phyloP scores from a whole-genome alignment of 2,329 filamentous ascomycete genomes.

The Xylaria sp. region DNA sequence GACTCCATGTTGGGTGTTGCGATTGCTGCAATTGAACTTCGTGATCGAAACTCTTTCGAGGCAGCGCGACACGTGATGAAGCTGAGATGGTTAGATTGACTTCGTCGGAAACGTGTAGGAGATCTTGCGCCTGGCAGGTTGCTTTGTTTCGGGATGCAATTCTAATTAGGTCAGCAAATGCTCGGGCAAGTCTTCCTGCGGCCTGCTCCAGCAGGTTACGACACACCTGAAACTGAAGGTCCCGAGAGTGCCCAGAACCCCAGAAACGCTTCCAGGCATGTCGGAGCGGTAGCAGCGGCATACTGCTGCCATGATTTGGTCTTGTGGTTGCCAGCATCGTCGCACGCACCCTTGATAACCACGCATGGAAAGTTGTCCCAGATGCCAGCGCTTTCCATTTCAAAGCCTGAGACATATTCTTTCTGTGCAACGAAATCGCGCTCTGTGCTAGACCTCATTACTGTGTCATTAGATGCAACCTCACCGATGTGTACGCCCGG shows the following conservation, averaged over 20 bases:
- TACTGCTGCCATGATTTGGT: constrained; percentile 9
- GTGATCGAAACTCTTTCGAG: too few relatives aligned
- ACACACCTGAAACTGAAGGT: not conserved
- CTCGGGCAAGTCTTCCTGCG: not conserved
- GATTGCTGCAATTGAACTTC: too few relatives aligned
- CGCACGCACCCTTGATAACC: not conserved
- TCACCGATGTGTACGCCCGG: not conserved
- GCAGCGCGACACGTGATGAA: too few relatives aligned
- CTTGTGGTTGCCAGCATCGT: constrained; percentile 3
- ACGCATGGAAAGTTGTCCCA: constrained; percentile 4
- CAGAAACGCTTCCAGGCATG: not conserved
- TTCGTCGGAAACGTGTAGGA: too few relatives aligned
- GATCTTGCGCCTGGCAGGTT: too few relatives aligned
- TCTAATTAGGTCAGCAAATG: not conserved
- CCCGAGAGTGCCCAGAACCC: not conserved
- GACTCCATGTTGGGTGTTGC: too few relatives aligned
- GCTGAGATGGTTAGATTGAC: too few relatives aligned
- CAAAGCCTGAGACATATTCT: not conserved
- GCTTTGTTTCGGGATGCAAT: too few relatives aligned
- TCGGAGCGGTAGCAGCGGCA: not conserved
- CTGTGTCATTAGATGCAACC: not conserved
- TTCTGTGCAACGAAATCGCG: not conserved
- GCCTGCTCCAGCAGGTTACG: not conserved
- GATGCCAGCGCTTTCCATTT: not conserved
- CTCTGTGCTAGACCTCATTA: not conserved